Conservation (phyloP, 768 basidiomycete species). For the Tricholoma furcatifolium region DNA sequence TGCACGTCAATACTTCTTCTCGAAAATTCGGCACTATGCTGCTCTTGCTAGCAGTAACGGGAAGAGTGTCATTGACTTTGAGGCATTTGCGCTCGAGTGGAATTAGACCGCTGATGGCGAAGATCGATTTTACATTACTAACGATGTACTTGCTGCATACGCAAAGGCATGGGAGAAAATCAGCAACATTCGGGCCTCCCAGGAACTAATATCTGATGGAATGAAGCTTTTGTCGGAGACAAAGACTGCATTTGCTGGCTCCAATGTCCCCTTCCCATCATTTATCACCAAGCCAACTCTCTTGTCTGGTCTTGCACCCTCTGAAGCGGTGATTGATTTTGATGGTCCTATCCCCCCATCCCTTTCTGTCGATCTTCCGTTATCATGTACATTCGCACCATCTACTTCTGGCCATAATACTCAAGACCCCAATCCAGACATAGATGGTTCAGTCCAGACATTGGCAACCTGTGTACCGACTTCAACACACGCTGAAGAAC, state of each 20-base stretch:
- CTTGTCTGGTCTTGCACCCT: neutral
- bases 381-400: neutral
- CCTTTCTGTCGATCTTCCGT: neutral
- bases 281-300: neutral
- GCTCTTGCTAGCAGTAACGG: neutral
- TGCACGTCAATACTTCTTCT: constrained; percentile 8
- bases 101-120: neutral
- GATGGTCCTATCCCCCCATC: neutral
- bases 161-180: constrained; percentile 24
- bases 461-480: neutral
- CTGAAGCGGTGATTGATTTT: neutral
- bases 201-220: constrained; percentile 18
- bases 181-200: constrained; percentile 21
- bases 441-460: no score
- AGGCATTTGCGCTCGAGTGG: neutral
- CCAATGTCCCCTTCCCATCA: neutral
- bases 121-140: constrained; percentile 19
- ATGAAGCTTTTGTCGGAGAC: neutral
- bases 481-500: neutral
- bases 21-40: neutral
- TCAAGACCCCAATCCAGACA: neutral
- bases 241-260: neutral
- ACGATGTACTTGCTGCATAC: constrained; percentile 21
- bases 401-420: neutral
- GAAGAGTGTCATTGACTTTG: constrained; percentile 15